A percentile compares a stretch with the other conserved stretches of the same genome.
phyloP scores from a whole-genome alignment of 225 moss, liverwort and hornwort species.

The Pleurozium schreberi region DNA sequence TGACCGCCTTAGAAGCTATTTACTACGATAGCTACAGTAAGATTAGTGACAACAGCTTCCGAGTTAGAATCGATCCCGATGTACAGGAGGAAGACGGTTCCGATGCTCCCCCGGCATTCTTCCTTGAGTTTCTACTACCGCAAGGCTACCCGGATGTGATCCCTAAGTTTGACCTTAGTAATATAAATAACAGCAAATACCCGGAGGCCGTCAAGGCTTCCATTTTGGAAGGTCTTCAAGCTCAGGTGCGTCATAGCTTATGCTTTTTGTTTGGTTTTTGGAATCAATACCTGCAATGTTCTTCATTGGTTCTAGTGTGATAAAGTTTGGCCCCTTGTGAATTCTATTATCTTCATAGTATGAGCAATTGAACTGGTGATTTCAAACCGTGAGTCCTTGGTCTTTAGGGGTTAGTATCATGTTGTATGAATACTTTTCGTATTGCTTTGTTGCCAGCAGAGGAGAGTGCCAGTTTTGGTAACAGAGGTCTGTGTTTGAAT shows the following conservation, averaged over 20 bases:
- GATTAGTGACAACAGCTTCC: conserved; percentile 76
- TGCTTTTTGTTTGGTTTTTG: not conserved
- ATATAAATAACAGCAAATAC: conserved; percentile 85
- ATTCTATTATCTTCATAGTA: not conserved
- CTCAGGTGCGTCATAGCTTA: conserved; percentile 32
- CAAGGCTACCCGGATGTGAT: conserved; percentile 72
- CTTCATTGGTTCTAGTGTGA: not conserved
- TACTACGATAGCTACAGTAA: conserved; percentile 94
- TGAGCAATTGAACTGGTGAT: not conserved
- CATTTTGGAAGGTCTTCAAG: conserved; percentile 70
- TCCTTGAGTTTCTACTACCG: conserved; percentile 71
- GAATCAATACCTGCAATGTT: not conserved
- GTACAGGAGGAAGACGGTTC: conserved; percentile 46
- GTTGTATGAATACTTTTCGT: not conserved
- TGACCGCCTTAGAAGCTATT: conserved; percentile 88
- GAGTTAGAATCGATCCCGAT: conserved; percentile 76
- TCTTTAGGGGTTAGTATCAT: not conserved
- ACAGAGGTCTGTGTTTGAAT: not conserved
- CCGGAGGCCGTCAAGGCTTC: conserved; percentile 73
- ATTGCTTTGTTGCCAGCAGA: not conserved
- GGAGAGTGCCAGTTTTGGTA: not conserved
- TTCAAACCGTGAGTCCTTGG: not conserved
- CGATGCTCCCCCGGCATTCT: conserved; percentile 55
- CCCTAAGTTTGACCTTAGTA: conserved; percentile 81
- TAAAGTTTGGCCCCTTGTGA: not conserved